Percentiles rank a stretch among this genome's conserved stretches.
These are phyloP conservation scores for Neurospora sp. DNA, from an alignment of 495 filamentous ascomycete species.

Conservation along the genomic window DNA sequence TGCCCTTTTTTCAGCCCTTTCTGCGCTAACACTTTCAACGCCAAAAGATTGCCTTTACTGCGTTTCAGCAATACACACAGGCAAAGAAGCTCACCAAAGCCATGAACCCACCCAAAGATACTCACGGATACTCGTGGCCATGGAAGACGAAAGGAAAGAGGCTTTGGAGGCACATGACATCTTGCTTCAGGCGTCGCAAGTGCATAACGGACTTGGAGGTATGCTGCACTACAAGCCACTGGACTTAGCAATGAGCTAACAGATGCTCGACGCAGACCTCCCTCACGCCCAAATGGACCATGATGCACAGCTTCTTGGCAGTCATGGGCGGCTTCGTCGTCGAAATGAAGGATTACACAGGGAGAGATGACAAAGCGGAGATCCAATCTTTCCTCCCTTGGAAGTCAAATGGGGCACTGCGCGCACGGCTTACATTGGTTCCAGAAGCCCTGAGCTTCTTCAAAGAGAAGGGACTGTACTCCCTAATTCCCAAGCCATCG, in stretches of 20 bases:
- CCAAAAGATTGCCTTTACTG: background rate
- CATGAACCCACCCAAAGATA: background rate
- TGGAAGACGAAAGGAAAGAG: background rate
- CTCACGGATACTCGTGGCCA: background rate
- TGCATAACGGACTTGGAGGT: background rate
- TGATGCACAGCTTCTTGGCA: background rate
- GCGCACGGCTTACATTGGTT: background rate
- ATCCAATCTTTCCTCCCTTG: background rate
- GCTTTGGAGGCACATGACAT: background rate
- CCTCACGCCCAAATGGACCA: background rate
- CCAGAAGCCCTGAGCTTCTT: background rate
- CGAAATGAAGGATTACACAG: background rate
- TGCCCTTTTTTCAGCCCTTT: background rate
- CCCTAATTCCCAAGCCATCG: background rate
- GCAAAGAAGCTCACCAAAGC: background rate
- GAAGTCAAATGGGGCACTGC: background rate
- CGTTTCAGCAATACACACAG: background rate
- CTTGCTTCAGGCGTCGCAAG: background rate
- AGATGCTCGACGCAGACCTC: background rate
- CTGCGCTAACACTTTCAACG: background rate
- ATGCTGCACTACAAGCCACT: background rate
- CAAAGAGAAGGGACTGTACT: background rate
- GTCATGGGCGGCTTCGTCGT: background rate
- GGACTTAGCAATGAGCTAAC: background rate
- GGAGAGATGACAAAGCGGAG: background rate